A percentile compares a stretch with the other conserved stretches of the same genome.
Evolutionary conservation across 371 early-diverging fungal species (phyloP).

Genomic region (Neoconidiobolus thromboides): DNA sequence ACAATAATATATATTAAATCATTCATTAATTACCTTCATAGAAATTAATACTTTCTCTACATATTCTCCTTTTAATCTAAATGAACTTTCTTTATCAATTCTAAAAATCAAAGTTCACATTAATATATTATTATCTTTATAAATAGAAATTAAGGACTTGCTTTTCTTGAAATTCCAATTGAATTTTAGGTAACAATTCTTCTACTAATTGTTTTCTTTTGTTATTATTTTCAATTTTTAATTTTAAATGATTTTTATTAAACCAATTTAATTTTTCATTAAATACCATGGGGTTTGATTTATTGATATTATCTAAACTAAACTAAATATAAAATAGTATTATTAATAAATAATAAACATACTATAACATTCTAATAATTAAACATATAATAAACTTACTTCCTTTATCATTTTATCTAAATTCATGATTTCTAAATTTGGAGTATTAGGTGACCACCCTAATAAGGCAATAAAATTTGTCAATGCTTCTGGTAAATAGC

Average conservation of each 20-base stretch:
- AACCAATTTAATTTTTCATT: slow-evolving; percentile 65
- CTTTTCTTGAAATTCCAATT: slow-evolving; percentile 9
- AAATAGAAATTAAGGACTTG: slow-evolving; percentile 12
- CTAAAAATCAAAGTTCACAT: not conserved
- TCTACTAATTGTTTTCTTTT: slow-evolving; percentile 19
- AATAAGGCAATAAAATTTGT: slow-evolving; percentile 75
- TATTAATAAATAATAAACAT: slow-evolving; percentile 6
- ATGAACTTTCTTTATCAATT: not conserved
- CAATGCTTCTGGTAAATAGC: slow-evolving; percentile 73
- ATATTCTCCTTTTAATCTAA: not conserved
- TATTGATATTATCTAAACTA: slow-evolving; percentile 41
- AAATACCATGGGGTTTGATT: slow-evolving; percentile 55
- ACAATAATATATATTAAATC: no score
- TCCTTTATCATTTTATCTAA: slow-evolving; percentile 40
- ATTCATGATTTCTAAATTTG: slow-evolving; percentile 35
- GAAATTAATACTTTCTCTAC: not conserved
- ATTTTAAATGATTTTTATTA: slow-evolving; percentile 54
- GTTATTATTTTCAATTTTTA: slow-evolving; percentile 23
- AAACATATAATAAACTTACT: slow-evolving; percentile 16
- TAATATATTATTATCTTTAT: slow-evolving; percentile 7
- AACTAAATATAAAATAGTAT: slow-evolving; percentile 19
- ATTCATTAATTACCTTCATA: not conserved
- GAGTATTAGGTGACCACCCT: slow-evolving; percentile 55
- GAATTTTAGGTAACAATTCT: no score
- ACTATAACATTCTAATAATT: not conserved